Percentiles rank a stretch among this genome's conserved stretches.
Evolutionary conservation across 257 asterid genomes (phyloP).

Genomic region (Primulina huaijiensis): DNA sequence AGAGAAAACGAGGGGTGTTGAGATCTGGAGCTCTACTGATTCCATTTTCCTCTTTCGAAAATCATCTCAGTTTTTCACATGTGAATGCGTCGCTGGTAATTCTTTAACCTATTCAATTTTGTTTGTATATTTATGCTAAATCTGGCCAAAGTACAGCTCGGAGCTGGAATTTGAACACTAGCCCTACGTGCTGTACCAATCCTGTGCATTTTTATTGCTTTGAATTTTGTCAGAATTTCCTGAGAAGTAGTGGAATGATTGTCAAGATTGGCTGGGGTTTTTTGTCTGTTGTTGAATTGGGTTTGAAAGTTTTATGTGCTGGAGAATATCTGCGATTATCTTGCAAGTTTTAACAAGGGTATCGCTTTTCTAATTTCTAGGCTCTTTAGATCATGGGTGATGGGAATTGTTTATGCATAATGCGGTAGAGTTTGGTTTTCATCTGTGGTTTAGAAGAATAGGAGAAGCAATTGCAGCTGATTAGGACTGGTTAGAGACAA

Average conservation of each 20-base stretch:
- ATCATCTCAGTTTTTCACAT: constrained; percentile 25
- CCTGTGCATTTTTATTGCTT: constrained; percentile 4
- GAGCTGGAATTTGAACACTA: constrained; percentile 24
- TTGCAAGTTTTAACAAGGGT: constrained; percentile 17
- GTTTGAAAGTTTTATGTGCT: constrained; percentile 23
- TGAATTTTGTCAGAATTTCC: constrained; percentile 24
- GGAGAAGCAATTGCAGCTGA: constrained; percentile 31
- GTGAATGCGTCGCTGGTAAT: constrained; percentile 30
- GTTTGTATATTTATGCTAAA: background rate
- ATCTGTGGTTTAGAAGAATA: constrained; percentile 17
- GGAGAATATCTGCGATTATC: constrained; percentile 21
- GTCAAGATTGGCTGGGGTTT: constrained; percentile 20
- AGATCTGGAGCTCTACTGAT: constrained; percentile 37
- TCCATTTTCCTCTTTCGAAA: constrained; percentile 4
- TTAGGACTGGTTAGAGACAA: constrained; percentile 28
- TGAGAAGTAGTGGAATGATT: constrained; percentile 31
- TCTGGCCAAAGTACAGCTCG: constrained; percentile 14
- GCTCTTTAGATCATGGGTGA: constrained; percentile 26
- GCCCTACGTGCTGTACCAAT: constrained; percentile 25
- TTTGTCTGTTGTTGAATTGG: constrained; percentile 22
- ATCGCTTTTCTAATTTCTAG: constrained; percentile 20
- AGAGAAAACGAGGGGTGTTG: constrained; percentile 24
- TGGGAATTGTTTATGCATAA: constrained; percentile 26
- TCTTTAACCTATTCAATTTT: constrained; percentile 14
- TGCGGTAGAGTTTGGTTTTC: constrained; percentile 25